These are phyloP conservation scores for Epithemia pelagica DNA, from an alignment of 108 stramenopile species.

Conservation along the genomic window DNA sequence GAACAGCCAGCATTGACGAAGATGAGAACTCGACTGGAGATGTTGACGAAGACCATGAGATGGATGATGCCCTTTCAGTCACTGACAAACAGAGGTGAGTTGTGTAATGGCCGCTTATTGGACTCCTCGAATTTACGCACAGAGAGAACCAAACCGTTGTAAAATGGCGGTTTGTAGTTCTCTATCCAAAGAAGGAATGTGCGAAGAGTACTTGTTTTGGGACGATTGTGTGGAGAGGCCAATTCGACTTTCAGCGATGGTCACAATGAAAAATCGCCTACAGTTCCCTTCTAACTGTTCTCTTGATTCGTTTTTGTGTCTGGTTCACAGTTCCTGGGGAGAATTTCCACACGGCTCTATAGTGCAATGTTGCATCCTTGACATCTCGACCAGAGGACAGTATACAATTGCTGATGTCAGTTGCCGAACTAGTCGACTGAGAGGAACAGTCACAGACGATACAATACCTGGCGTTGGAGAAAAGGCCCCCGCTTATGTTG, in stretches of 20 bases:
- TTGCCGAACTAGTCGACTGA: conserved; percentile 52
- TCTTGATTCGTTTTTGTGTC: conserved; percentile 9
- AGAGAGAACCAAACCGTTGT: neutral
- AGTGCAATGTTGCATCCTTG: conserved; percentile 62
- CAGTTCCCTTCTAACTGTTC: conserved; percentile 34
- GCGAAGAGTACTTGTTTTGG: conserved; percentile 35
- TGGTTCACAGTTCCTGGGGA: conserved; percentile 3
- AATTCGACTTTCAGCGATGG: conserved; percentile 29
- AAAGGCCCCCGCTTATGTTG: conserved; percentile 80
- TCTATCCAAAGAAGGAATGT: conserved; percentile 5
- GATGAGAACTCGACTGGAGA: no score
- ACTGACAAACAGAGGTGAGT: no score
- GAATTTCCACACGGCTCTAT: conserved; percentile 50
- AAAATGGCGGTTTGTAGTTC: neutral
- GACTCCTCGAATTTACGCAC: neutral
- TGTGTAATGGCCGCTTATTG: no score
- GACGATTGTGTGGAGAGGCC: conserved; percentile 81
- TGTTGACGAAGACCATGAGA: no score
- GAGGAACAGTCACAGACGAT: conserved; percentile 74
- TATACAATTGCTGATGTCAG: conserved; percentile 48
- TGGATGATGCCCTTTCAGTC: no score
- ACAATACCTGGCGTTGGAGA: conserved; percentile 54
- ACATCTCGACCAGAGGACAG: neutral
- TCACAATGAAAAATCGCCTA: conserved; percentile 79
- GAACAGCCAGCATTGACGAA: conserved; percentile 1